Evolutionary conservation across 345 rosid genomes (phyloP).

Genomic region (Ceriops decandra): DNA sequence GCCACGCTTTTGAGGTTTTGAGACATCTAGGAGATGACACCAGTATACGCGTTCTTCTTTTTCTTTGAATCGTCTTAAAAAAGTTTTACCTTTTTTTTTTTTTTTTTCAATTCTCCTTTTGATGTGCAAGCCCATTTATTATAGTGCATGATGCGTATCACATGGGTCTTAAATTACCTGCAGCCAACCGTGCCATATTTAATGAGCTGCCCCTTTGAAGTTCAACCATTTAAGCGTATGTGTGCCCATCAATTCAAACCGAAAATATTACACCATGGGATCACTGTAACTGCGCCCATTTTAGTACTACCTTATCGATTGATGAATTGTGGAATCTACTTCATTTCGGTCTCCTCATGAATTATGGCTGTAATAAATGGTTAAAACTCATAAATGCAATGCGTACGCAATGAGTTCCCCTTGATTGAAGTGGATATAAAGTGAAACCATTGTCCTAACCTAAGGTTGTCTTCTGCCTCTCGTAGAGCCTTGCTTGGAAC

Average conservation of each 20-base stretch:
- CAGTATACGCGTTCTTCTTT: too few species aligned
- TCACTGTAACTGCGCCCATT: background rate
- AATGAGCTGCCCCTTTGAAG: slow-evolving; percentile 5
- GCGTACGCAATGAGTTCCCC: too few species aligned
- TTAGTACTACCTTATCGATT: background rate
- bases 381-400: too few species aligned
- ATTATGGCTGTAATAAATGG: too few species aligned
- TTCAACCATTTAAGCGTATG: background rate
- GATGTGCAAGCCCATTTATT: slow-evolving; percentile 25
- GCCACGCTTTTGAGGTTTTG: slow-evolving; percentile 14
- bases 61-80: too few species aligned
- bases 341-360: background rate
- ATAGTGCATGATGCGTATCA: slow-evolving; percentile 23
- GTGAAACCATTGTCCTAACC: too few species aligned
- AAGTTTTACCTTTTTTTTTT: background rate
- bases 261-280: background rate
- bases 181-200: slow-evolving; percentile 19
- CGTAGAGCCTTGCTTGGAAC: too few species aligned
- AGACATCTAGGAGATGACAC: too few species aligned
- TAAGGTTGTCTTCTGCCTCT: too few species aligned
- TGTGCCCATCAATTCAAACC: background rate
- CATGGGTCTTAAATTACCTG: slow-evolving; percentile 34
- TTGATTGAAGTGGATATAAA: too few species aligned
- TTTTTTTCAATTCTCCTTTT: background rate
- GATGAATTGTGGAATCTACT: background rate